Percentiles rank a stretch among this genome's conserved stretches.
Evolutionary conservation across 148 eudicot genomes (phyloP).

Genomic region (Suaeda aralocaspica): DNA sequence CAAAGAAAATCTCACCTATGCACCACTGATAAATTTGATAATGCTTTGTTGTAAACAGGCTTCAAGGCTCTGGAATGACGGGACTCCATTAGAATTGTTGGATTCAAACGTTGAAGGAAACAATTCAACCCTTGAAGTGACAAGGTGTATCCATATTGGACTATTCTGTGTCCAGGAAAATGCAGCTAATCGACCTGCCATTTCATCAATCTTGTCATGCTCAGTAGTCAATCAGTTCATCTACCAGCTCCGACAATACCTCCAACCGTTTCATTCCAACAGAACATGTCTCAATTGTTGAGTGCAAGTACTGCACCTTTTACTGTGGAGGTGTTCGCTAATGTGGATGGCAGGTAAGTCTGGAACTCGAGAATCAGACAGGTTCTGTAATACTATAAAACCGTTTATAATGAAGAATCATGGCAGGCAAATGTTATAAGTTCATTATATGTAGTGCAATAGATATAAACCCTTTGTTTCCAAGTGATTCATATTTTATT

Average conservation of each 20-base stretch:
- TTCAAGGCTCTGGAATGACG: neutral
- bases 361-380: neutral
- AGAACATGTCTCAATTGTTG: neutral
- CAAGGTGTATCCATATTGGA: neutral
- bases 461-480: no score
- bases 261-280: neutral
- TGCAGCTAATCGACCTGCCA: neutral
- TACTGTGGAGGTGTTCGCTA: slow-evolving; percentile 22
- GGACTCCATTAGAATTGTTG: neutral
- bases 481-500: no score
- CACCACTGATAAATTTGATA: neutral
- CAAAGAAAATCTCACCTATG: neutral
- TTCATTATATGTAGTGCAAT: no score
- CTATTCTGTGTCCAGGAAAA: neutral
- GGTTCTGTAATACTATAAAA: neutral
- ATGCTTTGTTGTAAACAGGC: neutral
- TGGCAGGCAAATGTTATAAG: no score
- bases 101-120: neutral
- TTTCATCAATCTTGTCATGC: neutral
- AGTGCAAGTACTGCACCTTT: slow-evolving; percentile 16
- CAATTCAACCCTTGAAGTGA: neutral
- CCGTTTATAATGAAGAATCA: neutral
- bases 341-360: slow-evolving; percentile 20
- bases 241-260: neutral
- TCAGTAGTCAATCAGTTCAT: neutral